A percentile compares a stretch with the other conserved stretches of the same genome.
Evolutionary conservation across 2,329 filamentous ascomycete genomes (phyloP).

Genomic region (Zymoseptoria brevis): DNA sequence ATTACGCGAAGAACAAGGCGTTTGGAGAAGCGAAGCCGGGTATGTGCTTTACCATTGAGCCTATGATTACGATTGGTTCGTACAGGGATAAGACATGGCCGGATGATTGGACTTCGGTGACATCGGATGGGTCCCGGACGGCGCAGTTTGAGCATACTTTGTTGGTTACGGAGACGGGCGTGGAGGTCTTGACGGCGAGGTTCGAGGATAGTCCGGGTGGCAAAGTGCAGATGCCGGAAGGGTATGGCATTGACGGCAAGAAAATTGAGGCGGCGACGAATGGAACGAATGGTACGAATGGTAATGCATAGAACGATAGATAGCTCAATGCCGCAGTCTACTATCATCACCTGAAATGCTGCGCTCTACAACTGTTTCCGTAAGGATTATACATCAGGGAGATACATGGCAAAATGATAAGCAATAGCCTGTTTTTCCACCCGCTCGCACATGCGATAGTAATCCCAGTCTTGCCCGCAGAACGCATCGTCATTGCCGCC

Average conservation of each 20-base stretch:
- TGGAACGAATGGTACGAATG: conserved; percentile 1
- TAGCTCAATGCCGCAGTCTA: not conserved
- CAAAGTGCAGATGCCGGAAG: conserved; percentile 21
- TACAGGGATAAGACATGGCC: conserved; percentile 95
- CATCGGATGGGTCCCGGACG: conserved; percentile 77
- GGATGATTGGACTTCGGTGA: conserved; percentile 96
- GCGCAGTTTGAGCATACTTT: conserved; percentile 92
- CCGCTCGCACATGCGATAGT: not conserved
- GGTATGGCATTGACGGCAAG: conserved; percentile 9
- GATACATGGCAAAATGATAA: not conserved
- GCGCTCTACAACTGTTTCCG: not conserved
- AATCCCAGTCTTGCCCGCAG: not conserved
- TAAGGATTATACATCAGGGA: not conserved
- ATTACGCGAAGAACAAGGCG: conserved; percentile 98
- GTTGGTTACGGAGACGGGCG: conserved; percentile 72
- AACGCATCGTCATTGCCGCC: not conserved
- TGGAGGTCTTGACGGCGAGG: conserved; percentile 72
- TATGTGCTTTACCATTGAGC: conserved; percentile 98
- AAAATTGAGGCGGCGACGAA: conserved; percentile 8
- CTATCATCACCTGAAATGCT: not conserved
- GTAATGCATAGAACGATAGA: not conserved
- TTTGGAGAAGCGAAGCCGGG: conserved; percentile 88
- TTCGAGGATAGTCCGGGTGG: conserved; percentile 67
- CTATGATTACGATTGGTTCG: conserved; percentile 91
- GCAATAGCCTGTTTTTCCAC: not conserved